phyloP scores from a whole-genome alignment of 2,329 filamentous ascomycete genomes.

The Fonsecaea pedrosoi region DNA sequence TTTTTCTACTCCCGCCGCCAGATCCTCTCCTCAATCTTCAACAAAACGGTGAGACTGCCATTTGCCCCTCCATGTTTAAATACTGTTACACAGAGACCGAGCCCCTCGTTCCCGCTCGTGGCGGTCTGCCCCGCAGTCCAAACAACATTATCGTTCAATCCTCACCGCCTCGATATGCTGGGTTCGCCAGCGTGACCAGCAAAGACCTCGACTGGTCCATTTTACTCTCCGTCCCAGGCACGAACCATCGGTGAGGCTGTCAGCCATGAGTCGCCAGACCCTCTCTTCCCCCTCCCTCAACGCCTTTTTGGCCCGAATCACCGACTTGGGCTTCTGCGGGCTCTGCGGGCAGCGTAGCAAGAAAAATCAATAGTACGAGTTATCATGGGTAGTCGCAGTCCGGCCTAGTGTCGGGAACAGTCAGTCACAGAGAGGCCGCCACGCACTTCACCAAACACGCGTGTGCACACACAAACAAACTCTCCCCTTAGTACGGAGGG shows the following conservation, averaged over 20 bases:
- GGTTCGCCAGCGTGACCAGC: background rate
- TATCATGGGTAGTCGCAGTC: conserved; percentile 17
- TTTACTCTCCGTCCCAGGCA: conserved; percentile 1
- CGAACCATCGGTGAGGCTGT: conserved; percentile 22
- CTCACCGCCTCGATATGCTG: conserved; percentile 21
- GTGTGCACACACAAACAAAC: background rate
- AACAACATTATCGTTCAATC: conserved; percentile 13
- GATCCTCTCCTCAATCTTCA: too few species aligned
- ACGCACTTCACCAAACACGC: background rate
- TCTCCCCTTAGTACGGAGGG: background rate
- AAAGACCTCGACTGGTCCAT: conserved; percentile 14
- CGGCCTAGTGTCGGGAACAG: conserved; percentile 29
- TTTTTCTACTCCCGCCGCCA: too few species aligned
- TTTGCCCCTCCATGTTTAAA: conserved; percentile 8
- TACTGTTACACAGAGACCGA: background rate
- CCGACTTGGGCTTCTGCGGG: conserved; percentile 8
- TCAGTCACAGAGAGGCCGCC: conserved; percentile 1
- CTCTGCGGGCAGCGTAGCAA: background rate
- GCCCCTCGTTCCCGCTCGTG: background rate
- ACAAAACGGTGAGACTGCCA: background rate
- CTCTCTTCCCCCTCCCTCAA: background rate
- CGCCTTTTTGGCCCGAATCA: conserved; percentile 7
- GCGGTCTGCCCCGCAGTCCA: conserved; percentile 18
- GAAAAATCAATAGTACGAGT: conserved; percentile 14
- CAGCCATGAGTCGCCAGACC: background rate